Conservation (phyloP, 1,139 yeast genomes). For the Yamadazyma sp. region DNA sequence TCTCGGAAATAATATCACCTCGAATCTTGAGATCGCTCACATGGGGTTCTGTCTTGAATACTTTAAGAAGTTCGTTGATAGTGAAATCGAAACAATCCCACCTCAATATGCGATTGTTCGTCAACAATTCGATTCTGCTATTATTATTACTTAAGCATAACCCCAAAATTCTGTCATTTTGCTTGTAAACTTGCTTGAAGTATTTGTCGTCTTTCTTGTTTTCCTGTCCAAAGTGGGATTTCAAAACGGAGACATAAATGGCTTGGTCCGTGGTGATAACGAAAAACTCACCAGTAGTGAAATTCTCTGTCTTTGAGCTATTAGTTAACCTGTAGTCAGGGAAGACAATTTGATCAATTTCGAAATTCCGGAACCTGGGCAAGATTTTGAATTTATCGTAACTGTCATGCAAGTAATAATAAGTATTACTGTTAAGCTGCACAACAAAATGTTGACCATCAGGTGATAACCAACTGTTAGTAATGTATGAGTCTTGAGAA, state of each 20-base stretch:
- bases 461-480: slow-evolving; percentile 41
- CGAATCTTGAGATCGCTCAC: neutral
- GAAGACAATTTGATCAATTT: slow-evolving; percentile 28
- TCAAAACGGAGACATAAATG: slow-evolving; percentile 28
- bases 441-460: slow-evolving; percentile 37
- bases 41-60: slow-evolving; percentile 27
- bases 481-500: slow-evolving; percentile 22
- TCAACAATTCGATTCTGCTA: slow-evolving; percentile 24
- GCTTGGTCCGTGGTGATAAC: slow-evolving; percentile 31
- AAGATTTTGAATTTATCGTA: slow-evolving; percentile 35
- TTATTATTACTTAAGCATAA: slow-evolving; percentile 24
- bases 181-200: slow-evolving; percentile 29
- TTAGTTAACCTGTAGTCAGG: slow-evolving; percentile 4
- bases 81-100: slow-evolving; percentile 41
- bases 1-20: slow-evolving; percentile 1
- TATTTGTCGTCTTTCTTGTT: slow-evolving; percentile 41
- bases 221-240: slow-evolving; percentile 22
- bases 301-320: slow-evolving; percentile 4
- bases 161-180: slow-evolving; percentile 18
- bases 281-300: slow-evolving; percentile 29
- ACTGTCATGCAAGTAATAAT: slow-evolving; percentile 33
- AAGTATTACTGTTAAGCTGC: slow-evolving; percentile 24
- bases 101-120: slow-evolving; percentile 19
- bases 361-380: slow-evolving; percentile 31
- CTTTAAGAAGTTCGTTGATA: slow-evolving; percentile 27